These are phyloP conservation scores for Perilla frutescens DNA, from an alignment of 257 asterid species.

Conservation along the genomic window DNA sequence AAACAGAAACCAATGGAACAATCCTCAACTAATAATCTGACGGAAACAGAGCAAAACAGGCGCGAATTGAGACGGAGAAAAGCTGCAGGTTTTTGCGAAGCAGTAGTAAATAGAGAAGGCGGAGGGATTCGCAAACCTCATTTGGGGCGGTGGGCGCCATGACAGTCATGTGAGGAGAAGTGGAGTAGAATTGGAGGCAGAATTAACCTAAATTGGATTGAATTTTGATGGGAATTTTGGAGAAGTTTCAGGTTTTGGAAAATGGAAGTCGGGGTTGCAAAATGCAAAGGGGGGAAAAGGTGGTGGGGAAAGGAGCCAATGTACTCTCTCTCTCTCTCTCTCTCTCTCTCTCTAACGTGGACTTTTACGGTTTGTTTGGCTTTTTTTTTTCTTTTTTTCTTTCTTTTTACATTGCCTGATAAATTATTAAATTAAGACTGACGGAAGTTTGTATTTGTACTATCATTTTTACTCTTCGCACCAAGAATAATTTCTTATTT, in stretches of 20 bases:
- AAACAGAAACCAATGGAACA: slow-evolving; percentile 24
- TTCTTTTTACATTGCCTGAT: not conserved
- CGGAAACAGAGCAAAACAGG: slow-evolving; percentile 17
- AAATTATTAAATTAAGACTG: not conserved
- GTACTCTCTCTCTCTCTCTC: not conserved
- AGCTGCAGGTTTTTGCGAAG: slow-evolving; percentile 19
- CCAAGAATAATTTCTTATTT: too few species aligned
- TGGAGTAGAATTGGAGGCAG: slow-evolving; percentile 3
- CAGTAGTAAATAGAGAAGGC: slow-evolving; percentile 18
- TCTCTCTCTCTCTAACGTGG: slow-evolving; percentile 14
- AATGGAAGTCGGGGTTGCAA: slow-evolving; percentile 22
- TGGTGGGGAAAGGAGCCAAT: slow-evolving; percentile 33
- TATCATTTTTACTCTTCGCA: too few species aligned
- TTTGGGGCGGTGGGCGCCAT: slow-evolving; percentile 44
- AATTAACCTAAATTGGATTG: slow-evolving; percentile 24
- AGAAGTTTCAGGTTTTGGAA: slow-evolving; percentile 30
- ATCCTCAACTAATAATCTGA: slow-evolving; percentile 26
- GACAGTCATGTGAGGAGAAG: slow-evolving; percentile 33
- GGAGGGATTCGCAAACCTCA: slow-evolving; percentile 39
- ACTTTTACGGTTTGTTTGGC: slow-evolving; percentile 24
- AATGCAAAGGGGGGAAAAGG: slow-evolving; percentile 33
- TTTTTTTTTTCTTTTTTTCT: not conserved
- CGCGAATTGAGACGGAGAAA: slow-evolving; percentile 12
- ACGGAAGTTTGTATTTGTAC: too few species aligned
- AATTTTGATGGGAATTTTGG: slow-evolving; percentile 21